Evolutionary conservation across 1,284 basidiomycete species (phyloP).

Genomic region (Rhizoctonia solani): DNA sequence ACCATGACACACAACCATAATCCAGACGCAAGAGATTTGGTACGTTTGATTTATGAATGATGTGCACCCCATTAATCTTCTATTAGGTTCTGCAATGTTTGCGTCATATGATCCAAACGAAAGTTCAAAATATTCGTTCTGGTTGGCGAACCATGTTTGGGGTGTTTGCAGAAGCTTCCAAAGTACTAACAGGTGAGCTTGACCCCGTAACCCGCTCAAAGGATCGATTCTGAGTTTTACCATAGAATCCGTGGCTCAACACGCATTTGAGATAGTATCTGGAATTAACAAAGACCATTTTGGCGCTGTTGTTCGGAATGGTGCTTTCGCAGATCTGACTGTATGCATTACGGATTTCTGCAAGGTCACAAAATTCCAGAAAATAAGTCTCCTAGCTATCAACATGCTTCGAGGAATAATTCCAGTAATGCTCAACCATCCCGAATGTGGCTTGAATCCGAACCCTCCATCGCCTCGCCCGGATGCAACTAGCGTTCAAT

Average conservation of each 20-base stretch:
- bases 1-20: constrained; percentile 97
- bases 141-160: constrained; percentile 99
- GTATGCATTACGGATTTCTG: constrained; percentile 99
- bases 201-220: not conserved
- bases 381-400: constrained; percentile 94
- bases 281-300: constrained; percentile 92
- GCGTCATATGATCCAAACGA: constrained; percentile 98
- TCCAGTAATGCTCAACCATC: constrained; percentile 84
- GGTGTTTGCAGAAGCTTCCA: constrained; percentile 95
- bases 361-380: constrained; percentile 98
- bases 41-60: constrained; percentile 47
- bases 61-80: constrained; percentile 13
- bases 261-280: constrained; percentile 96
- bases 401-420: constrained; percentile 94
- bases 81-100: constrained; percentile 90
- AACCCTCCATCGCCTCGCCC: constrained; percentile 39
- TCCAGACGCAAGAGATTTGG: constrained; percentile 96
- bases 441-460: constrained; percentile 71
- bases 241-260: constrained; percentile 85
- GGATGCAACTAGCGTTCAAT: constrained; percentile 12
- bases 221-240: constrained; percentile 15
- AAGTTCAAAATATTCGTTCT: constrained; percentile 93
- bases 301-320: constrained; percentile 85
- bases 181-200: constrained; percentile 79
- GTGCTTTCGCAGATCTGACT: constrained; percentile 93